A percentile compares a stretch with the other conserved stretches of the same genome.
Conservation (phyloP, 1,284 basidiomycete genomes). For the Mycena sp. region DNA sequence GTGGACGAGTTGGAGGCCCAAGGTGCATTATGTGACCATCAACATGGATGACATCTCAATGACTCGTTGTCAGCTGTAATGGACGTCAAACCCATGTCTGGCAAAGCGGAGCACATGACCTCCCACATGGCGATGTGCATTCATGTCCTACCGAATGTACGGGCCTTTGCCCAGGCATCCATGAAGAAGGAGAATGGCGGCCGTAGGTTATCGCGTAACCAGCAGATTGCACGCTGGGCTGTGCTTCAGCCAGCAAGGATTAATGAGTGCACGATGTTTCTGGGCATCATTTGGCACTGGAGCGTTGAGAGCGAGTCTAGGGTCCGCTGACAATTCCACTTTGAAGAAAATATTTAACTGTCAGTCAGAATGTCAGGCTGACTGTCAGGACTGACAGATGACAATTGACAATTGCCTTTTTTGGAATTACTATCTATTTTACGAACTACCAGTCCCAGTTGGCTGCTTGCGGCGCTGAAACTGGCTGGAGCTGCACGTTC, state of each 20-base stretch:
- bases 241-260: not conserved
- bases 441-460: too few species aligned
- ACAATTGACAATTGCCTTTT: too few species aligned
- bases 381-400: too few species aligned
- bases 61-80: not conserved
- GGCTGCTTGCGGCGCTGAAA: too few species aligned
- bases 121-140: not conserved
- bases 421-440: too few species aligned
- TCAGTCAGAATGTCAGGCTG: too few species aligned
- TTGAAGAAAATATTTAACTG: too few species aligned
- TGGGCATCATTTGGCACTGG: too few species aligned
- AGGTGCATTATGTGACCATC: not conserved
- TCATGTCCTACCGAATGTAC: not conserved
- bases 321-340: too few species aligned
- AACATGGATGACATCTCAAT: not conserved
- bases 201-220: not conserved
- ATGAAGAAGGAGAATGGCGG: not conserved
- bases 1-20: not conserved
- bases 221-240: not conserved
- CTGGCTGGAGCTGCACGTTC: too few species aligned
- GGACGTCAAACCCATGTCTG: not conserved
- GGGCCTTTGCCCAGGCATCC: not conserved
- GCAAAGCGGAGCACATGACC: not conserved
- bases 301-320: too few species aligned
- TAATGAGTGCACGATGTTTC: too few species aligned